These are phyloP conservation scores for Epithele typhae DNA, from an alignment of 768 basidiomycete genomes.

Conservation along the genomic window DNA sequence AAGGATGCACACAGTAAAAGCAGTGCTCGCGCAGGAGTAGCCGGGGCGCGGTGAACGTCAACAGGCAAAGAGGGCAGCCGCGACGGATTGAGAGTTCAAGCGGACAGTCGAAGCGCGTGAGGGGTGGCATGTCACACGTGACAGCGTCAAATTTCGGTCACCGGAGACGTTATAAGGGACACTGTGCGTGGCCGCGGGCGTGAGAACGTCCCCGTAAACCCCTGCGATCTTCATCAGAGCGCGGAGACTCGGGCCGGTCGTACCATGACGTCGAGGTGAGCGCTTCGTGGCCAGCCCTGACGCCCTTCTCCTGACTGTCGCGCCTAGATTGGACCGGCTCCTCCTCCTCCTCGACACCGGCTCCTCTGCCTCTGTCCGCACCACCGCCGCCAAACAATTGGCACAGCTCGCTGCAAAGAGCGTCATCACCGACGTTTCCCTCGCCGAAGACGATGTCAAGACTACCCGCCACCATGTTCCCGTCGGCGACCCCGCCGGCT, in stretches of 20 bases:
- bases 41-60: too few species aligned
- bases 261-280: conserved; percentile 75
- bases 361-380: conserved; percentile 82
- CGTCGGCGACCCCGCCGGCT: conserved; percentile 66
- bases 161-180: conserved; percentile 58
- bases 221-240: conserved; percentile 34
- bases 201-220: conserved; percentile 43
- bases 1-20: too few species aligned
- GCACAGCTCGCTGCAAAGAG: conserved; percentile 87
- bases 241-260: conserved; percentile 48
- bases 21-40: too few species aligned
- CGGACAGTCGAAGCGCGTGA: conserved; percentile 9
- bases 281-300: conserved; percentile 5
- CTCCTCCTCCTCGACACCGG: conserved; percentile 94
- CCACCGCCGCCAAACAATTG: conserved; percentile 95
- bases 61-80: too few species aligned
- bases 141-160: conserved; percentile 38
- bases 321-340: conserved; percentile 87
- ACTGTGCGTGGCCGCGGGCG: conserved; percentile 35
- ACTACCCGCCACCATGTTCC: conserved; percentile 53
- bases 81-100: conserved; percentile 1
- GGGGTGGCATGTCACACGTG: conserved; percentile 29
- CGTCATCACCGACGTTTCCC: conserved; percentile 76
- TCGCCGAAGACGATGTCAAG: conserved; percentile 71
- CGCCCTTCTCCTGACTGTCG: conserved; percentile 5